phyloP scores from a whole-genome alignment of 306 rosid genomes.

The Neltuma alba region DNA sequence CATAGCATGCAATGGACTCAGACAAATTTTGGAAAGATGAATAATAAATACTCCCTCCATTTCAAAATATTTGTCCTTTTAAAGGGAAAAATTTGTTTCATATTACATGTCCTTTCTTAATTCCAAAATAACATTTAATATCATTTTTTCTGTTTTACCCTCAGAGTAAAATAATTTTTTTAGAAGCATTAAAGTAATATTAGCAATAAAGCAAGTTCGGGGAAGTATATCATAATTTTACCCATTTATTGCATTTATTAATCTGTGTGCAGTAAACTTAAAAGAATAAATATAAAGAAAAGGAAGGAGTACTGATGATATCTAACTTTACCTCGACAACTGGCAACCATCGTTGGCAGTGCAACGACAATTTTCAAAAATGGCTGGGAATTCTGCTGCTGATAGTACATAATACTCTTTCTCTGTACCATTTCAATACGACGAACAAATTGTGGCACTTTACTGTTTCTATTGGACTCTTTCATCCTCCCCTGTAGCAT shows the following conservation, averaged over 20 bases:
- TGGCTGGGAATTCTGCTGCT: slow-evolving; percentile 69
- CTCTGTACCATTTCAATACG: slow-evolving; percentile 83
- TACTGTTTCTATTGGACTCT: slow-evolving; percentile 82
- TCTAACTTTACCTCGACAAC: slow-evolving; percentile 83
- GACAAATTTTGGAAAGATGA: slow-evolving; percentile 21
- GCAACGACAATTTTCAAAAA: slow-evolving; percentile 94
- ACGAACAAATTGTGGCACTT: slow-evolving; percentile 64
- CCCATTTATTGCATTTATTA: no score
- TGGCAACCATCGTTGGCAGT: slow-evolving; percentile 93
- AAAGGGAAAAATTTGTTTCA: neutral
- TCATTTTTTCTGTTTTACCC: neutral
- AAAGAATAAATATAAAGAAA: neutral
- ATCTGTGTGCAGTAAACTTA: neutral
- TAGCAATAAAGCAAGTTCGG: neutral
- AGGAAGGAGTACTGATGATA: neutral
- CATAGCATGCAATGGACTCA: neutral
- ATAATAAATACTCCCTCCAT: neutral
- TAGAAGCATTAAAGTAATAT: neutral
- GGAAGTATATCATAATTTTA: neutral
- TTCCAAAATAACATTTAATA: neutral
- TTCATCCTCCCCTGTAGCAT: slow-evolving; percentile 77
- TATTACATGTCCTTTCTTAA: neutral
- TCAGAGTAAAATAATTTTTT: neutral
- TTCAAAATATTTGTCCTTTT: neutral
- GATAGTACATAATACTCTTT: slow-evolving; percentile 91